These are phyloP conservation scores for Psilocybe subaeruginosa DNA, from an alignment of 768 basidiomycete genomes.

Conservation along the genomic window DNA sequence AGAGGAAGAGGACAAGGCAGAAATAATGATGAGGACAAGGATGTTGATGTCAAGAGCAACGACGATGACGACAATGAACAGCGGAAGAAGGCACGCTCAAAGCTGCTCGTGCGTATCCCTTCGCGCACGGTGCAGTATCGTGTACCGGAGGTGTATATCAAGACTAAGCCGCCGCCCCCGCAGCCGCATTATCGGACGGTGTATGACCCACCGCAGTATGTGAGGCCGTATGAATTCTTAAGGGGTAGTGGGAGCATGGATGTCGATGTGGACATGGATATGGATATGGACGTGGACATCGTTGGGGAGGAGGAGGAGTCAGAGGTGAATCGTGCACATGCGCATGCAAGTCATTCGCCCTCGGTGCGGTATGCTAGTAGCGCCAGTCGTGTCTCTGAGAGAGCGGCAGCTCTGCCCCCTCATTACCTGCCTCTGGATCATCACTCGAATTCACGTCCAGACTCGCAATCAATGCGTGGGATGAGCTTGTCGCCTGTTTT, in stretches of 20 bases:
- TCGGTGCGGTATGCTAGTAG: too few relatives aligned
- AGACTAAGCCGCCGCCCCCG: conserved; percentile 1
- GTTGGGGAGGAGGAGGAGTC: background rate
- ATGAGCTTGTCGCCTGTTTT: too few relatives aligned
- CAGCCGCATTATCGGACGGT: background rate
- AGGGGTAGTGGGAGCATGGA: background rate
- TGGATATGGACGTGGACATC: background rate
- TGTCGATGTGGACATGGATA: background rate
- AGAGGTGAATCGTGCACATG: too few relatives aligned
- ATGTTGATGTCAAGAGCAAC: background rate
- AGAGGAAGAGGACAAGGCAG: background rate
- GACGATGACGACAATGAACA: conserved; percentile 3
- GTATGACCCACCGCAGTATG: background rate
- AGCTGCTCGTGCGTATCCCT: conserved; percentile 21
- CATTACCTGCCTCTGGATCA: too few relatives aligned
- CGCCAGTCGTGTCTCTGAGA: too few relatives aligned
- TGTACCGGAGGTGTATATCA: conserved; percentile 22
- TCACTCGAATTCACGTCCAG: background rate
- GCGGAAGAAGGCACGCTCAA: conserved; percentile 3
- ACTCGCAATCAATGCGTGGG: background rate
- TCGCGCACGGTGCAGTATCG: conserved; percentile 4
- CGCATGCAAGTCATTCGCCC: too few relatives aligned
- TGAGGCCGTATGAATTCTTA: background rate
- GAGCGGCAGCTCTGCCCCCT: too few relatives aligned
- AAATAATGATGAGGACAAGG: background rate